Evolutionary conservation across 345 rosid genomes (phyloP).

Genomic region (Sisymbrium altissimum): DNA sequence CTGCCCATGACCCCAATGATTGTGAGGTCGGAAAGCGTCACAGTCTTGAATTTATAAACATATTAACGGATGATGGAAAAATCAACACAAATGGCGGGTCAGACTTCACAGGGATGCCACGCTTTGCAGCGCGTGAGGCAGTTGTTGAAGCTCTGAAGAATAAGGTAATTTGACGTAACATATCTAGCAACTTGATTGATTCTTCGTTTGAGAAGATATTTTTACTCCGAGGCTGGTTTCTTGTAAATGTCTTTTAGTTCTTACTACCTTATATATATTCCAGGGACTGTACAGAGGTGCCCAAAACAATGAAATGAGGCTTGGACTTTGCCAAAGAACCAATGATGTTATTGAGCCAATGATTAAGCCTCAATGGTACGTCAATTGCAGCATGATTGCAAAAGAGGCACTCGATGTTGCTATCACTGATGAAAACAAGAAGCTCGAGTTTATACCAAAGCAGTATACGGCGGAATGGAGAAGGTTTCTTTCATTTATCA

Average conservation of each 20-base stretch:
- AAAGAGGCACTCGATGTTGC: constrained; percentile 82
- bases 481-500: constrained; percentile 49
- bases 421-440: constrained; percentile 47
- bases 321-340: constrained; percentile 82
- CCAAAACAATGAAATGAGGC: constrained; percentile 83
- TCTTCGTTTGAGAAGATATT: constrained; percentile 15
- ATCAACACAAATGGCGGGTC: constrained; percentile 81
- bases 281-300: constrained; percentile 82
- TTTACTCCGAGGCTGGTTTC: constrained; percentile 1
- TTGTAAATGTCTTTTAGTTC: constrained; percentile 9
- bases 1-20: constrained; percentile 97
- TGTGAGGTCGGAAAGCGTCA: constrained; percentile 92
- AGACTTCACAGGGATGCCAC: constrained; percentile 80
- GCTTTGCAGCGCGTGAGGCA: constrained; percentile 85
- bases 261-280: not conserved
- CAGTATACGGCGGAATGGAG: constrained; percentile 92
- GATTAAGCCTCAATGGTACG: constrained; percentile 96
- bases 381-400: constrained; percentile 63
- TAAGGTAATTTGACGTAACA: no score
- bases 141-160: constrained; percentile 67
- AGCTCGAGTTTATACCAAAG: constrained; percentile 78
- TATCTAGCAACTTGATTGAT: not conserved
- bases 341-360: constrained; percentile 82
- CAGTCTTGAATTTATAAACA: constrained; percentile 69
- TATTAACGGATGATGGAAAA: constrained; percentile 89